Conservation (phyloP, 2,329 filamentous ascomycete species). For the Gyromitra esculenta region DNA sequence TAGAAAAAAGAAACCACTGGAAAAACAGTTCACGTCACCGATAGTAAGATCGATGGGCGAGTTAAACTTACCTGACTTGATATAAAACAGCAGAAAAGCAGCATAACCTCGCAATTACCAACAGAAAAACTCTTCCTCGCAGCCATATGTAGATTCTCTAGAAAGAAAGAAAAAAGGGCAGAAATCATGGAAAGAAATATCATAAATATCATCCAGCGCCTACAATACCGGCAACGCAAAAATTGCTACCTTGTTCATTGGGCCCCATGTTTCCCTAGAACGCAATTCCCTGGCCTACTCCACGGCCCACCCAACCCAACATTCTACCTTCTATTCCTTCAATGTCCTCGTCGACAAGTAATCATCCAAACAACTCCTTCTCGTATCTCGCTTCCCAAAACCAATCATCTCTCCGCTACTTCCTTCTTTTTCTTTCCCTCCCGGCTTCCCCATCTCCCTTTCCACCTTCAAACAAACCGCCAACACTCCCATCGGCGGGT, state of each 20-base stretch:
- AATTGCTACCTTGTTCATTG: neutral
- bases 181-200: neutral
- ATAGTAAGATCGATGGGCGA: neutral
- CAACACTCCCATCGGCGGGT: constrained; percentile 88
- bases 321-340: constrained; percentile 13
- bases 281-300: neutral
- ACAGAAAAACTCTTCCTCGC: neutral
- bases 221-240: neutral
- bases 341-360: constrained; percentile 64
- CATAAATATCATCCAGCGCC: neutral
- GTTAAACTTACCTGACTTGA: neutral
- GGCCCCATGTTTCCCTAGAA: neutral
- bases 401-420: constrained; percentile 20
- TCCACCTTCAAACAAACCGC: constrained; percentile 82
- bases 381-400: constrained; percentile 44
- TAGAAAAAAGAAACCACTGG: neutral
- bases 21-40: neutral
- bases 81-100: neutral
- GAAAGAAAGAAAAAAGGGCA: neutral
- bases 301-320: neutral
- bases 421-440: constrained; percentile 4
- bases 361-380: constrained; percentile 77
- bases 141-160: neutral
- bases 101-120: neutral
- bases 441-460: neutral